Conservation (phyloP, 2,329 filamentous ascomycete species). For the Penicillium sumatraense region DNA sequence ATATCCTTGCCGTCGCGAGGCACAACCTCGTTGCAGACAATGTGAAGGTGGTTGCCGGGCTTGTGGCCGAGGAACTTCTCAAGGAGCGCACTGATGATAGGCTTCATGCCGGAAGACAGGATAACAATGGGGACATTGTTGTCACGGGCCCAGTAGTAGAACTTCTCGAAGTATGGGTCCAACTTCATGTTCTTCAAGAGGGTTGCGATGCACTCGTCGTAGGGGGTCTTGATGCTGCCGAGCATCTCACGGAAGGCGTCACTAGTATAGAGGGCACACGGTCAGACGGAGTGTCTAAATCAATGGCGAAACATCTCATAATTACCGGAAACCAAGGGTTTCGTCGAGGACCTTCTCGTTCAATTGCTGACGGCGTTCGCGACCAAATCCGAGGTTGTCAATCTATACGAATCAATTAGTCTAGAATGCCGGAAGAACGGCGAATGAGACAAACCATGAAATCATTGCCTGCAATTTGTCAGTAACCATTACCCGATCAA, state of each 20-base stretch:
- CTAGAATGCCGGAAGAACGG: neutral
- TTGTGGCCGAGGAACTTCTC: slow-evolving; percentile 80
- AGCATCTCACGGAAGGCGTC: slow-evolving; percentile 92
- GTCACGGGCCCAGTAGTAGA: slow-evolving; percentile 78
- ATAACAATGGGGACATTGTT: slow-evolving; percentile 93
- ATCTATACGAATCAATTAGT: slow-evolving; percentile 65
- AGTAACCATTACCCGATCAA: neutral
- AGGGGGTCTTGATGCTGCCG: slow-evolving; percentile 80
- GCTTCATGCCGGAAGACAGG: slow-evolving; percentile 88
- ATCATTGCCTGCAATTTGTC: slow-evolving; percentile 60
- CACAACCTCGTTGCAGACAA: slow-evolving; percentile 84
- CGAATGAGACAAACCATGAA: slow-evolving; percentile 55
- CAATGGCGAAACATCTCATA: neutral
- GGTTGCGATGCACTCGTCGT: slow-evolving; percentile 77
- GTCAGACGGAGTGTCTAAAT: slow-evolving; percentile 7
- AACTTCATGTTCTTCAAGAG: slow-evolving; percentile 83
- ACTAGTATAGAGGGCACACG: slow-evolving; percentile 35
- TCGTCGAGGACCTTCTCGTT: slow-evolving; percentile 78
- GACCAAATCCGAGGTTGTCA: slow-evolving; percentile 87
- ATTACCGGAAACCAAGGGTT: slow-evolving; percentile 70
- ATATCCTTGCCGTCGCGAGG: slow-evolving; percentile 71
- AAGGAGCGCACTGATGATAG: slow-evolving; percentile 84
- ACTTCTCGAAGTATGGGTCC: slow-evolving; percentile 85
- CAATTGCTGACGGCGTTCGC: slow-evolving; percentile 68
- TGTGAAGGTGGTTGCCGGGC: slow-evolving; percentile 72